phyloP scores from a whole-genome alignment of 129 eudicot species.

The Lonicera japonica region DNA sequence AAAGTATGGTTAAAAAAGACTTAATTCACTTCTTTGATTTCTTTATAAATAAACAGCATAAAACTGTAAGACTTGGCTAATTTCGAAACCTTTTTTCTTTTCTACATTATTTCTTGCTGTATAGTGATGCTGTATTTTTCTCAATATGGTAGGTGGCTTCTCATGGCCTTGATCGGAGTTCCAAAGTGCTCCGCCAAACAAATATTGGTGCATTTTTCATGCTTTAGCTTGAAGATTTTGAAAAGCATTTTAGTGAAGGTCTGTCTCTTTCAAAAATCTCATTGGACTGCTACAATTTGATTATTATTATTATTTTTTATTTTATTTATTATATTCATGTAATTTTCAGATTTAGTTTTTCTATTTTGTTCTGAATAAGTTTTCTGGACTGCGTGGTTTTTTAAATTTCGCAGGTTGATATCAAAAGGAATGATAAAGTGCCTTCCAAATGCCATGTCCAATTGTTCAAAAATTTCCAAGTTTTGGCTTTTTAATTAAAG shows the following conservation, averaged over 20 bases:
- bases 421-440: background rate
- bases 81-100: background rate
- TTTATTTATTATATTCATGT: background rate
- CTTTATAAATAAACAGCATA: too few relatives aligned
- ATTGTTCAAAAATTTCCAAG: background rate
- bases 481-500: background rate
- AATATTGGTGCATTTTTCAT: conserved; percentile 69
- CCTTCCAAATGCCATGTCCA: background rate
- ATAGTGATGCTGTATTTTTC: background rate
- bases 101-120: conserved; percentile 4
- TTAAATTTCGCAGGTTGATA: background rate
- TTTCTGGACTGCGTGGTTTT: background rate
- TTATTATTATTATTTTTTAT: background rate
- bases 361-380: background rate
- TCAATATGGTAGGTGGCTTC: conserved; percentile 72
- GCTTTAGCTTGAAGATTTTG: conserved; percentile 40
- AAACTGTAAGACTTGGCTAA: too few relatives aligned
- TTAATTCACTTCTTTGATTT: too few relatives aligned
- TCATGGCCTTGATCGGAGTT: conserved; percentile 91
- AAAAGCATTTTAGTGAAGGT: conserved; percentile 26
- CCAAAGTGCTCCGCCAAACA: conserved; percentile 91
- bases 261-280: conserved; percentile 9
- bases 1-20: too few relatives aligned
- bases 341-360: background rate
- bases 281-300: background rate